Percentiles rank a stretch among this genome's conserved stretches.
These are phyloP conservation scores for Fomitopsis schrenkii DNA, from an alignment of 1,284 basidiomycete species.

Conservation along the genomic window DNA sequence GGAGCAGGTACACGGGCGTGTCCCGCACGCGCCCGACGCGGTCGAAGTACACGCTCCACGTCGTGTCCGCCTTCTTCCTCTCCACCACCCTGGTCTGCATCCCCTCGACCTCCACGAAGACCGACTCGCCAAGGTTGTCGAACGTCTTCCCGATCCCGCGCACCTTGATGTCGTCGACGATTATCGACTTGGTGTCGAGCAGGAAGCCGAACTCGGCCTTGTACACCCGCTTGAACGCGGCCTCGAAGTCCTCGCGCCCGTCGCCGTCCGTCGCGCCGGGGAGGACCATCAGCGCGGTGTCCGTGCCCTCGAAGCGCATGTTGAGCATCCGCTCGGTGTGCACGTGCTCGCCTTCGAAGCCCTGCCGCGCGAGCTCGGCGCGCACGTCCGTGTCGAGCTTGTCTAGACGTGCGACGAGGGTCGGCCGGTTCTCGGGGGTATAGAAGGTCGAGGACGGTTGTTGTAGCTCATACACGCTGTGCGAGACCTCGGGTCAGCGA, in stretches of 20 bases:
- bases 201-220: conserved; percentile 91
- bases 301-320: conserved; percentile 90
- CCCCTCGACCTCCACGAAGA: conserved; percentile 66
- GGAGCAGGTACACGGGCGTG: conserved; percentile 79
- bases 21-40: conserved; percentile 65
- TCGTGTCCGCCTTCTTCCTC: conserved; percentile 43
- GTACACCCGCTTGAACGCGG: conserved; percentile 75
- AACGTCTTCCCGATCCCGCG: conserved; percentile 89
- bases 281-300: conserved; percentile 88
- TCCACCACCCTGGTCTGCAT: conserved; percentile 42
- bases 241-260: conserved; percentile 71
- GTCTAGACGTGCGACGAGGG: conserved; percentile 64
- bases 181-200: conserved; percentile 72
- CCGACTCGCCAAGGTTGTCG: conserved; percentile 75
- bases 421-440: conserved; percentile 45
- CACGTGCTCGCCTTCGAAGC: conserved; percentile 72
- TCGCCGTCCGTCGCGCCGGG: conserved; percentile 50
- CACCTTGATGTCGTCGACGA: conserved; percentile 92
- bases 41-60: conserved; percentile 78
- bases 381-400: conserved; percentile 61
- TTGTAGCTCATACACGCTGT: conserved; percentile 79
- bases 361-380: conserved; percentile 69
- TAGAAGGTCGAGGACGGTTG: conserved; percentile 83
- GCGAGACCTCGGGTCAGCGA: neutral
- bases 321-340: conserved; percentile 82